Base-by-base conservation (phyloP, 768 basidiomycete genomes). In the Xerocomellus dryophilus region DNA sequence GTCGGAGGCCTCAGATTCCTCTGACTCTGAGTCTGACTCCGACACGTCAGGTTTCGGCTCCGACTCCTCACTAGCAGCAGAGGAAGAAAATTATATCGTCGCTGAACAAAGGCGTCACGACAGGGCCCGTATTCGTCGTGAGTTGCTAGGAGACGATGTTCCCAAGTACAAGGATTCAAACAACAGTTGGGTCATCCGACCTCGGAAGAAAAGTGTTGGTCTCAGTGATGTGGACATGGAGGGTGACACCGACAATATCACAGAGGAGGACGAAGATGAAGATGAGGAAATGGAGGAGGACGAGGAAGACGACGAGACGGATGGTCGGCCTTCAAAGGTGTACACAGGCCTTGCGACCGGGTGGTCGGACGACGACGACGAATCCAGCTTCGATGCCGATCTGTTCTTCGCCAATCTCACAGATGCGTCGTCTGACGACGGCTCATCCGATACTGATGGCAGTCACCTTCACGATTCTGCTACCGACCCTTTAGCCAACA, bases 331-430 rank as follows among this genome's bases (percentile, higher is more conserved):
- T 57, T 68, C 65, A 62, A 68, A 65, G 45, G 67, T 74, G 44
- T 88, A 84, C 62, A 78, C 80, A 38, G 87, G 86, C 44, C 77
- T 88, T 43, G 84, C 80, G 44, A 85, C 85, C 2, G 84, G 86
- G 40, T 93, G 88, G 89, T 86, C 85, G 38, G 86, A 87, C 18
- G 86, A 85, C 53, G 88, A 80, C 48, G 89, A 90, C 66, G 89
- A 90, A 66, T 85, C 83, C 2, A 82, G 79, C 55, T 88, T 90
- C 61, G 90, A 93, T 61, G 90, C 90, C 10, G 89, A 92, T 56
- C 68, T 92, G 0, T 92, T 93, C 73, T 92, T 93, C 63, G 82
- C 85, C 51, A 86, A 90, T 64, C 80, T 92, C 39, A 82, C 83
- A 35, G 88, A 82, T 62, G 69, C 78, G 1, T 79, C 77, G 20